A percentile compares a stretch with the other conserved stretches of the same genome.
phyloP scores from a whole-genome alignment of 371 early-diverging fungal species.

The Cokeromyces recurvatus region DNA sequence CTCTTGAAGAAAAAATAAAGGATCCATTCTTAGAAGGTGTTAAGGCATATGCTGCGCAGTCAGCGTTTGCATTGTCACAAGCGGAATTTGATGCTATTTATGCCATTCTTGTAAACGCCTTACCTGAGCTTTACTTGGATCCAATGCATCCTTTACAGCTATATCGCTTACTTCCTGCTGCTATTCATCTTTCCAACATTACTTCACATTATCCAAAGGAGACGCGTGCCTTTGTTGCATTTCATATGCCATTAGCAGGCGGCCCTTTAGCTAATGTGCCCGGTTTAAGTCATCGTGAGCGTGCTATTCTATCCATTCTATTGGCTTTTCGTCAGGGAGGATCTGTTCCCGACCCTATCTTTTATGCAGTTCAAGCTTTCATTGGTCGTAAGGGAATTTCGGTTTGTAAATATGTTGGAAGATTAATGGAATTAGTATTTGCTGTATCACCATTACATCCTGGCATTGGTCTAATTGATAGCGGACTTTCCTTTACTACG shows the following conservation, averaged over 20 bases:
- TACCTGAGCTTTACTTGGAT: slow-evolving; percentile 29
- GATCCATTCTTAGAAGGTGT: slow-evolving; percentile 56
- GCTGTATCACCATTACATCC: slow-evolving; percentile 39
- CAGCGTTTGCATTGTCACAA: slow-evolving; percentile 13
- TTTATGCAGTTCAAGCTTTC: slow-evolving; percentile 30
- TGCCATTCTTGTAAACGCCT: slow-evolving; percentile 23
- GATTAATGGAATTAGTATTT: slow-evolving; percentile 42
- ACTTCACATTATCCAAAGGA: slow-evolving; percentile 58
- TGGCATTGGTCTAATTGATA: slow-evolving; percentile 28
- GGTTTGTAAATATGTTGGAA: slow-evolving; percentile 40
- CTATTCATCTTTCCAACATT: slow-evolving; percentile 51
- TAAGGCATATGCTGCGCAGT: slow-evolving; percentile 35
- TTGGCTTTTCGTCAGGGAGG: slow-evolving; percentile 58
- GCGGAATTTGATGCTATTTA: slow-evolving; percentile 36
- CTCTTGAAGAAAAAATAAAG: slow-evolving; percentile 37
- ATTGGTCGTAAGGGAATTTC: slow-evolving; percentile 37
- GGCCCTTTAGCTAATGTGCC: slow-evolving; percentile 57
- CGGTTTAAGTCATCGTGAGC: slow-evolving; percentile 52
- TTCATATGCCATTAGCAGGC: slow-evolving; percentile 56
- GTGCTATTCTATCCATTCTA: slow-evolving; percentile 49
- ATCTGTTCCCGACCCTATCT: slow-evolving; percentile 40
- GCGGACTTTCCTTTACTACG: slow-evolving; percentile 24
- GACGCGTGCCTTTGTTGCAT: slow-evolving; percentile 54
- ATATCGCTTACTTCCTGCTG: slow-evolving; percentile 48
- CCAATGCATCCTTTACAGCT: slow-evolving; percentile 34